phyloP scores from a whole-genome alignment of 306 rosid genomes.

The Castanopsis chinensis region DNA sequence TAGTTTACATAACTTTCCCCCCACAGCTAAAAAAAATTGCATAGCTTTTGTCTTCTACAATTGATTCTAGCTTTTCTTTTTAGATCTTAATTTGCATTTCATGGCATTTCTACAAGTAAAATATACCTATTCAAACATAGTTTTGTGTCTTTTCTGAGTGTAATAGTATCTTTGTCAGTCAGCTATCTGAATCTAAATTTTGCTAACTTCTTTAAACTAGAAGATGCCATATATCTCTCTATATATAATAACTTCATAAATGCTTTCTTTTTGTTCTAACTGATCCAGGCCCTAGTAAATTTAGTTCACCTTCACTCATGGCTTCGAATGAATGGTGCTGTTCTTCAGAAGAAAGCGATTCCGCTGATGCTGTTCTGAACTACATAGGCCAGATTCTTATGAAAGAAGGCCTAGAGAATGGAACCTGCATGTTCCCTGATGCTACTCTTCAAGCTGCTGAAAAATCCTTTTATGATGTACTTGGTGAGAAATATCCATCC shows the following conservation, averaged over 20 bases:
- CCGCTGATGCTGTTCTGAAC: background rate
- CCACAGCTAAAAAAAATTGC: too few species aligned
- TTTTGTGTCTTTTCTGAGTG: too few species aligned
- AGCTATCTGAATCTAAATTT: too few species aligned
- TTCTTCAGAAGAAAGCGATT: background rate
- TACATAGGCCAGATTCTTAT: slow-evolving; percentile 2
- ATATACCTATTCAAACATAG: too few species aligned
- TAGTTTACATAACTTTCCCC: too few species aligned
- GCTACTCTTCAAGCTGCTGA: background rate
- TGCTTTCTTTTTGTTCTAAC: background rate
- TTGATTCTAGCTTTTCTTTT: background rate
- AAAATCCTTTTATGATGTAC: background rate
- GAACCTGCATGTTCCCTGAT: background rate
- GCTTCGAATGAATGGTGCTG: background rate
- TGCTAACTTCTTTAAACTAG: too few species aligned
- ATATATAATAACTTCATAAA: background rate
- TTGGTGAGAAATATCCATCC: slow-evolving; percentile 1
- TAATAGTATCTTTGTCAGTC: too few species aligned
- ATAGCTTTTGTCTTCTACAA: too few species aligned
- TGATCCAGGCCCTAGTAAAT: background rate
- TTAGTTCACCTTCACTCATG: slow-evolving; percentile 2
- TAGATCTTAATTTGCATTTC: background rate
- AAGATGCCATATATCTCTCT: background rate
- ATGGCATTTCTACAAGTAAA: too few species aligned
- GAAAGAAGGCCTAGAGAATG: slow-evolving; percentile 4